Base-by-base conservation (phyloP, 2,329 filamentous ascomycete genomes). In the Calonectria leucothoes region DNA sequence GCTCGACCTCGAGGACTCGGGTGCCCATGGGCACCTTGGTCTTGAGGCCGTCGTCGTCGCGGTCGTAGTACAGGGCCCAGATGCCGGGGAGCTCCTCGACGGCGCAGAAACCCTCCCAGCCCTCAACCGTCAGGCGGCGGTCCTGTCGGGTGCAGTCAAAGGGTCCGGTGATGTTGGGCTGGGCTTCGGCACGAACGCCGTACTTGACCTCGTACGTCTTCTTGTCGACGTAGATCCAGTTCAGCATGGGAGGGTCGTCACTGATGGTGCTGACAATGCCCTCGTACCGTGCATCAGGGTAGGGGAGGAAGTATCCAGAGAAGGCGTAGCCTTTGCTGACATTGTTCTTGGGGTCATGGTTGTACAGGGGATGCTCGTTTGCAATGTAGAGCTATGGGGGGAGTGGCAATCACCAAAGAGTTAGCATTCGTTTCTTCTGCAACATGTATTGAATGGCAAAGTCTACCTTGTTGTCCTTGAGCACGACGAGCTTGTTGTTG, bases 271-370 rank as follows among this genome's bases (percentile, higher is more conserved):
- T 88, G 33, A 89, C 87, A 2, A 89, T 80, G 5, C 87, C 87
- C 45, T 87, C 84, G 52, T 86, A 84, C 31, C 81, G 72, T n/a
- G 84, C 75, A n/a, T 89, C 89, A 4, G 90, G 89, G 75, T 91
- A 91, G 2, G 89, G 89, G 27, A 91, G 82, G 75, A 87, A 91
- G 77, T 92, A 91, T 31, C 90, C 90, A 4, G 88, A 85, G 77
- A 90, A 91, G 0, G 87, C 86, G 78, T 91, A 89, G 4, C 88
- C 83, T 14, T 85, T 88, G 66, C 88, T 88, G 25, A 90, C 85
- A 75, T 88, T 89, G 42, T 81, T 77, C 71, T 76, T 75, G 17
- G 77, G 45, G 17, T 80, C 77, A 51, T 77, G 74, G 20, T 80
- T 79, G 29, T 81, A 79, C 15, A 79, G 49, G 2, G 79, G 79